phyloP scores from a whole-genome alignment of 352 stramenopile genomes.

The Saprolegnia parasitica region DNA sequence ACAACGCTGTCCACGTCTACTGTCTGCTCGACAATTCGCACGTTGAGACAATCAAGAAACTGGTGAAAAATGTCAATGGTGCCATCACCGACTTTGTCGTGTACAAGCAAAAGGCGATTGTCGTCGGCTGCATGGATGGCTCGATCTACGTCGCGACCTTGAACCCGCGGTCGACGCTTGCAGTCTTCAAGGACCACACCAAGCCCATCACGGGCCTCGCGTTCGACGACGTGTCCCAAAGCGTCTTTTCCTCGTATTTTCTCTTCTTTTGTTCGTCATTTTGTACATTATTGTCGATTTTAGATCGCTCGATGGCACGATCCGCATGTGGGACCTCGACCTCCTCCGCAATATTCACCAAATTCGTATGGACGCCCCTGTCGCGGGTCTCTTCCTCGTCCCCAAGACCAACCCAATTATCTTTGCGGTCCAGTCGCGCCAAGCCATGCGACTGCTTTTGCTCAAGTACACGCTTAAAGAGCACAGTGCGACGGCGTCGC shows the following conservation, averaged over 20 bases:
- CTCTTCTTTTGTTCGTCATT: too few relatives aligned
- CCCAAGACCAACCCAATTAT: slow-evolving; percentile 37
- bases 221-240: slow-evolving; percentile 44
- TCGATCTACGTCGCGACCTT: slow-evolving; percentile 53
- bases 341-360: slow-evolving; percentile 55
- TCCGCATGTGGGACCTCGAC: slow-evolving; percentile 67
- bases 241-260: slow-evolving; percentile 46
- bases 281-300: not conserved
- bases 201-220: slow-evolving; percentile 48
- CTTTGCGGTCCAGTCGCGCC: slow-evolving; percentile 61
- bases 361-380: slow-evolving; percentile 44
- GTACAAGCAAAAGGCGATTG: slow-evolving; percentile 60
- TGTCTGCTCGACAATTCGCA: slow-evolving; percentile 41
- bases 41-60: slow-evolving; percentile 48
- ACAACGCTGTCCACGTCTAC: slow-evolving; percentile 43
- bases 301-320: slow-evolving; percentile 61
- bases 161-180: slow-evolving; percentile 49
- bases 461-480: slow-evolving; percentile 72
- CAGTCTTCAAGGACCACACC: slow-evolving; percentile 70
- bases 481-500: slow-evolving; percentile 49
- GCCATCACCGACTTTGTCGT: slow-evolving; percentile 59
- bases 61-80: slow-evolving; percentile 50
- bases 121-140: slow-evolving; percentile 55
- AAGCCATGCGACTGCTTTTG: slow-evolving; percentile 46
- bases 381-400: slow-evolving; percentile 44